Conservation (phyloP, 2,329 filamentous ascomycete genomes). For the Periglandula ipomoeae region DNA sequence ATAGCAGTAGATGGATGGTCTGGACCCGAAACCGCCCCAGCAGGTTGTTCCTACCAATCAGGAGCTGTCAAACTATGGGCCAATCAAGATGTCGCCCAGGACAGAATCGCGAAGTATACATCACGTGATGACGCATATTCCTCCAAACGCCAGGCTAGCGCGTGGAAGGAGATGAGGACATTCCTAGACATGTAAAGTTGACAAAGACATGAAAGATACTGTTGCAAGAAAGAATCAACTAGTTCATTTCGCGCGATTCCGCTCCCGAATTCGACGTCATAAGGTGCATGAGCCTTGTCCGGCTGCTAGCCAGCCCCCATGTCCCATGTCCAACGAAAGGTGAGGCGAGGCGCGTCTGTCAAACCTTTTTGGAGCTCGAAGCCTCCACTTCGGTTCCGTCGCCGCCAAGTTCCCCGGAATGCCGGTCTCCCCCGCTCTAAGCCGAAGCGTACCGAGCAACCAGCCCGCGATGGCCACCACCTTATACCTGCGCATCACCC, state of each 20-base stretch:
- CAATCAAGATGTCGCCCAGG: conserved; percentile 8
- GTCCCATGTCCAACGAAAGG: background rate
- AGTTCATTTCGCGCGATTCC: too few species aligned
- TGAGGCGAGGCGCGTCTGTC: background rate
- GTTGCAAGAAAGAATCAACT: too few species aligned
- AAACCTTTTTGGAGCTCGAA: background rate
- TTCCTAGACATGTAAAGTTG: too few species aligned
- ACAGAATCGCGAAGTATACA: background rate
- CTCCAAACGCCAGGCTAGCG: background rate
- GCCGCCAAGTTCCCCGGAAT: conserved; percentile 2
- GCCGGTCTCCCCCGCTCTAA: conserved; percentile 21
- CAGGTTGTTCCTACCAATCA: conserved; percentile 15
- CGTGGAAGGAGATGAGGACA: too few species aligned
- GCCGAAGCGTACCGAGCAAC: conserved; percentile 28
- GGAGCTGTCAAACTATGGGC: background rate
- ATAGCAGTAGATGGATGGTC: background rate
- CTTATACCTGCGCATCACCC: conserved; percentile 1
- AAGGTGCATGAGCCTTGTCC: background rate
- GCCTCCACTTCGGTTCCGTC: conserved; percentile 6
- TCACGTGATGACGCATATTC: conserved; percentile 6
- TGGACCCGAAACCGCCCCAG: conserved; percentile 1
- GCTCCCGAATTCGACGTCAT: background rate
- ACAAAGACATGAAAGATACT: too few species aligned
- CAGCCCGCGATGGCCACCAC: conserved; percentile 5
- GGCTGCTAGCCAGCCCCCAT: background rate